Base-by-base conservation (phyloP, 2,329 filamentous ascomycete genomes). In the Arachnomyces sp. region DNA sequence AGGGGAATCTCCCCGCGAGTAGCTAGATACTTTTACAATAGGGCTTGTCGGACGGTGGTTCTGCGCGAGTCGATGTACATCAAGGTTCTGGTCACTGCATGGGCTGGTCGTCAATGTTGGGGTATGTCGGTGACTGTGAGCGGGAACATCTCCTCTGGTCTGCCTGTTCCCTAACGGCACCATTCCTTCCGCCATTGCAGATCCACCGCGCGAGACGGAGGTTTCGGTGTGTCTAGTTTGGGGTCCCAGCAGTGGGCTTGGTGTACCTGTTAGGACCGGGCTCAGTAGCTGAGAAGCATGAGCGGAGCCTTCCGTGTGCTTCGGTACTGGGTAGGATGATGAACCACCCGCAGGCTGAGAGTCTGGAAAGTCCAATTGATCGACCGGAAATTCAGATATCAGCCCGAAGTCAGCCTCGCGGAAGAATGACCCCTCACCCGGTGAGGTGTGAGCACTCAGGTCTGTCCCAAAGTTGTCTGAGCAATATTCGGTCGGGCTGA, bases 1-100 rank as follows among this genome's bases (percentile, higher is more conserved):
- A 3, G 66, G 66, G 1, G 67, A 69, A 49, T 71, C 67, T 4
- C 66, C 67, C 15, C 64, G 56, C 15, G 59, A 59, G 38, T 60
- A 63, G 30, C 48, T 64, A 18, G 67, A 67, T 3, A 72, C 57
- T 29, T 62, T 67, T 31, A 72, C 60, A 25, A 67, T 61, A 9
- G 69, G 69, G 42, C 68, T 71, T 34, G 56, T 51, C 12, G 59
- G 53, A 38, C 52, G 54, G 13, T 52, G 51, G 6, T 52, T 52
- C 9, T 48, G 42, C n/a, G 48, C 44, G 3, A 38, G 36, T 7
- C 36, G 42, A 25, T 47, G 42, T 5, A 53, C 45, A 28, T 50
- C 47, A 9, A 55, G 50, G 14, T 25, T 25, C 9, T 43, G 54
- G 36, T 59, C 51, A 21, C 36, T 52, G 28, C 46, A 43, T 6